Evolutionary conservation across 345 rosid genomes (phyloP).

Genomic region (Carallia pectinifolia): DNA sequence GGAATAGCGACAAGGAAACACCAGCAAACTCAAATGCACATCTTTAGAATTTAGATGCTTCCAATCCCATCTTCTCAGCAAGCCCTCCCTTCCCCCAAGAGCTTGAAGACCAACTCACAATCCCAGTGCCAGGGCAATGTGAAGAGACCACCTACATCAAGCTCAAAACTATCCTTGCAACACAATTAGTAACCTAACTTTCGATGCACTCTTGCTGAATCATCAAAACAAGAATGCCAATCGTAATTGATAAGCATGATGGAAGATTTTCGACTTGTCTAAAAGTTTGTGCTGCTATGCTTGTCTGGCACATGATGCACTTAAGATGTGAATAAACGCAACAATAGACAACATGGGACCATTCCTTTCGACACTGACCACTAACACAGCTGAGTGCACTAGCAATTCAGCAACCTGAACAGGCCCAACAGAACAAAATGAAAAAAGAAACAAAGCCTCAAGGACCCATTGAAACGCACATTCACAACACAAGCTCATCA

Average conservation of each 20-base stretch:
- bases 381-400: too few relatives aligned
- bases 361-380: too few relatives aligned
- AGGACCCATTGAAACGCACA: slow-evolving; percentile 17
- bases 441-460: slow-evolving; percentile 24
- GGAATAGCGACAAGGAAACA: too few relatives aligned
- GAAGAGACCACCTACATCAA: neutral
- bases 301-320: too few relatives aligned
- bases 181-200: neutral
- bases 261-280: neutral
- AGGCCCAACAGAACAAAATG: neutral
- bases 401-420: too few relatives aligned
- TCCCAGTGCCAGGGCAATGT: neutral
- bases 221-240: neutral
- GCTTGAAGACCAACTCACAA: neutral
- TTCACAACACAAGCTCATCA: neutral
- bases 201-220: neutral
- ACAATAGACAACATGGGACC: too few relatives aligned
- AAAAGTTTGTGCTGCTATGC: neutral
- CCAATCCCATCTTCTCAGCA: too few relatives aligned
- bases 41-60: too few relatives aligned
- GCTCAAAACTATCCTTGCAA: neutral
- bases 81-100: too few relatives aligned
- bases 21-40: too few relatives aligned
- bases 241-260: neutral
- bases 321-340: too few relatives aligned